A percentile compares a stretch with the other conserved stretches of the same genome.
Conservation (phyloP, 2,329 filamentous ascomycete species). For the Arthrobotrys pseudoclavata region DNA sequence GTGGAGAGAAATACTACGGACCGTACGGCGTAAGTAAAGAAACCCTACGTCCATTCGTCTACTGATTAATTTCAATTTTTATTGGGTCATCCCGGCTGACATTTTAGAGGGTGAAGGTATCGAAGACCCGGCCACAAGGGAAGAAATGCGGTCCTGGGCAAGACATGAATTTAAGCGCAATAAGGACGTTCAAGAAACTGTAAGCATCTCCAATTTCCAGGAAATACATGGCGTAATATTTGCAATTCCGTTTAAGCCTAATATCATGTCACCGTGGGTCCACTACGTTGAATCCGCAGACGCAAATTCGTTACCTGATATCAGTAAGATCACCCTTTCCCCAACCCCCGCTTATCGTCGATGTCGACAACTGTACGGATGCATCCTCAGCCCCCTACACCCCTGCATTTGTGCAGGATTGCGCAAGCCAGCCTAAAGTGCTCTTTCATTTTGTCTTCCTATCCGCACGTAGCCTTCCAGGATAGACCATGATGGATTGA, state of each 20-base stretch:
- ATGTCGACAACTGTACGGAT: conserved; percentile 50
- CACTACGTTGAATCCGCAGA: conserved; percentile 37
- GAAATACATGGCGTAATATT: conserved; percentile 26
- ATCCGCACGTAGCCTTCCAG: conserved; percentile 20
- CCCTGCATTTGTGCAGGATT: conserved; percentile 59
- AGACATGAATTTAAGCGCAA: conserved; percentile 58
- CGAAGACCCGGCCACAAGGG: conserved; percentile 39
- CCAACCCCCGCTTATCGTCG: conserved; percentile 35
- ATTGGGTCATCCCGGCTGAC: conserved; percentile 5
- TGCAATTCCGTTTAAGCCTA: conserved; percentile 42
- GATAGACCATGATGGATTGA: conserved; percentile 28
- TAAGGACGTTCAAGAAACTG: conserved; percentile 47
- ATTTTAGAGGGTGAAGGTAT: conserved; percentile 29
- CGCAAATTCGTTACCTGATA: conserved; percentile 60
- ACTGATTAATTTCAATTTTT: background rate
- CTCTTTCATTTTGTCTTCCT: conserved; percentile 15
- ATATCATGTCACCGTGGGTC: conserved; percentile 31
- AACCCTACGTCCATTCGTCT: background rate
- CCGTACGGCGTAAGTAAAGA: conserved; percentile 37
- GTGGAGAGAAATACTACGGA: conserved; percentile 55
- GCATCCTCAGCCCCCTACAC: conserved; percentile 38
- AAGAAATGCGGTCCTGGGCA: conserved; percentile 57
- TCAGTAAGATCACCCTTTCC: conserved; percentile 42
- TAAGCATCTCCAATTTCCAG: conserved; percentile 26
- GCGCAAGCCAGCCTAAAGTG: conserved; percentile 53